Evolutionary conservation across 805 yeast genomes (phyloP), one percentile per base, ranked within the genome.

Genomic region (Scheffersomyces amazonensis): DNA sequence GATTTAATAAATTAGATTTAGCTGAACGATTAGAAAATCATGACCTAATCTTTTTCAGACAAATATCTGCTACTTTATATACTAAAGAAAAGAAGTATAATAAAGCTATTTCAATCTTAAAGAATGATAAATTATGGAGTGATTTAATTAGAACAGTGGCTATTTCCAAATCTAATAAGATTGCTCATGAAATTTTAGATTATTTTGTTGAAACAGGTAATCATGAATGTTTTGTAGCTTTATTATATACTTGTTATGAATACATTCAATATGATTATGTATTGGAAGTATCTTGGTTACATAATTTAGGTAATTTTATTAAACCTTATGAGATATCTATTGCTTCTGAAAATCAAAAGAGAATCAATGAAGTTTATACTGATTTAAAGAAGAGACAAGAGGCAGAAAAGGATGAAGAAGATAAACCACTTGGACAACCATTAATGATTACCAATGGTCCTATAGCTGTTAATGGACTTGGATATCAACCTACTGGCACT

Each of bases 121-220:
- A 93, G 73, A 77, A 83, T 44, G 98, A 93, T 70, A 88, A 87
- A 66, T 74, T 93, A 53, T 93, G 97, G 98, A 73, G 83, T 41
- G 97, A 90, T 62, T 90, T 96, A 45, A 85, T 93, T 58, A 87
- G 80, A 57, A 90, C 98, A 8, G 96, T 96, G 17, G 80, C 96
- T 13, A 67, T 81, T 41, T 89, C 97, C 15, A 78, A 78, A 45
- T 82, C 83, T 48, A 55, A 78, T 9, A 89, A 86, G 59, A 83
- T 91, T 56, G 90, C 95, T 24, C 91, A 87, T 61, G 98, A 93
- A 43, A 71, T 87, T 47, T 70, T 93, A 60, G 76, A 83, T 37
- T 93, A 91, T 69, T 93, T 93, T 62, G 97, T 93, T 43, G 97
- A 91, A 53, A 87, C 95, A 28, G 98, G 96, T 50, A 93, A 93